phyloP scores from a whole-genome alignment of 2,329 filamentous ascomycete genomes.

The Colletotrichum kahawae region DNA sequence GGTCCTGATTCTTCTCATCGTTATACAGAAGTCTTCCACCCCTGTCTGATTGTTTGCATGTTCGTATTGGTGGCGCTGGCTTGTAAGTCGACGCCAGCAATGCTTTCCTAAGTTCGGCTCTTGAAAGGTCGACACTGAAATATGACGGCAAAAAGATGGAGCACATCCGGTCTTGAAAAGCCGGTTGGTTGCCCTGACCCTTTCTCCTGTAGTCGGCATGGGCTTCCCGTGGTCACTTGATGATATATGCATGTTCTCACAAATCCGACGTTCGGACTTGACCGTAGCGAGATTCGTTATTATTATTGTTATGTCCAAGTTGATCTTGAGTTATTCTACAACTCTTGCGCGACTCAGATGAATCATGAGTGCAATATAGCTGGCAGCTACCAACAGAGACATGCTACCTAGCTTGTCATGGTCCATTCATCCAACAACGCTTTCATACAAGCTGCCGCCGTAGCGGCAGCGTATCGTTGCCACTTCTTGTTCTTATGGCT shows the following conservation, averaged over 20 bases:
- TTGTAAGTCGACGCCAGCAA: too few relatives aligned
- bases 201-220: too few relatives aligned
- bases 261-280: too few relatives aligned
- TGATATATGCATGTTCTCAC: too few relatives aligned
- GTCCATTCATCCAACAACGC: neutral
- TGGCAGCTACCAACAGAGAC: neutral
- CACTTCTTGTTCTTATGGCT: constrained; percentile 42
- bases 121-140: neutral
- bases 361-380: too few relatives aligned
- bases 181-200: too few relatives aligned
- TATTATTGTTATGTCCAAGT: rapidly evolving
- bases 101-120: neutral
- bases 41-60: neutral
- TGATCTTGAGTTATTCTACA: too few relatives aligned
- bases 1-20: neutral
- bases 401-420: neutral
- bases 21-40: neutral
- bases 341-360: too few relatives aligned
- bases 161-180: too few relatives aligned
- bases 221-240: too few relatives aligned
- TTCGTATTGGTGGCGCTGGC: neutral
- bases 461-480: constrained; percentile 43
- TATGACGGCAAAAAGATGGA: too few relatives aligned
- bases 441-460: constrained; percentile 35
- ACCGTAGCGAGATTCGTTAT: too few relatives aligned